Conservation (phyloP, 2,329 filamentous ascomycete species). For the Penicillium sp. region DNA sequence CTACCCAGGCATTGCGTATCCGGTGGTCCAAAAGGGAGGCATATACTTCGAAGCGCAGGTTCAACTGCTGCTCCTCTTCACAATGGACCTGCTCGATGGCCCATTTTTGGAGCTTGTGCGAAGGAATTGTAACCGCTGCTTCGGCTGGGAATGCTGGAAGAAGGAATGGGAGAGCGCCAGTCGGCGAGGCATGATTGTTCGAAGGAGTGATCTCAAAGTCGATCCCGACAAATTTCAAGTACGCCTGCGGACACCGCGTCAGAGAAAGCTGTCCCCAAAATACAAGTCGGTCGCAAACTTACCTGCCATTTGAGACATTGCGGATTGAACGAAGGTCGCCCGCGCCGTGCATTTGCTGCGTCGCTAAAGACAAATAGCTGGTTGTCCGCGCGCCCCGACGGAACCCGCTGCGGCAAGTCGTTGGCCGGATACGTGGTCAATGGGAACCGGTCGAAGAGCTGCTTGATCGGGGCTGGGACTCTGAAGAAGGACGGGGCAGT, state of each 20-base stretch:
- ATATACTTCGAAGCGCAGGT: conserved; percentile 71
- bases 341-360: conserved; percentile 60
- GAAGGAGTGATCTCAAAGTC: conserved; percentile 69
- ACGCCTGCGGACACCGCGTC: conserved; percentile 61
- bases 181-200: conserved; percentile 91
- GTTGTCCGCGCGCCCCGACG: conserved; percentile 50
- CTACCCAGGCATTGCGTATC: conserved; percentile 84
- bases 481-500: conserved; percentile 40
- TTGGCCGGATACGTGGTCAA: conserved; percentile 75
- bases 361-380: conserved; percentile 77
- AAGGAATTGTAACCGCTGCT: conserved; percentile 55
- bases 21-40: conserved; percentile 72
- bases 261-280: conserved; percentile 6
- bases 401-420: conserved; percentile 67
- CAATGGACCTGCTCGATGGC: conserved; percentile 54
- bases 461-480: conserved; percentile 71
- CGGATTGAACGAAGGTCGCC: conserved; percentile 82
- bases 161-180: conserved; percentile 85
- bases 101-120: conserved; percentile 71
- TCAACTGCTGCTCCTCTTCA: conserved; percentile 53
- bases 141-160: conserved; percentile 57
- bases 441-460: conserved; percentile 82
- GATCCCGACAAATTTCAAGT: conserved; percentile 74
- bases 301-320: conserved; percentile 97
- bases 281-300: conserved; percentile 15